Conservation (phyloP, 164 flowering plant genomes). For the Magnolia sinica region DNA sequence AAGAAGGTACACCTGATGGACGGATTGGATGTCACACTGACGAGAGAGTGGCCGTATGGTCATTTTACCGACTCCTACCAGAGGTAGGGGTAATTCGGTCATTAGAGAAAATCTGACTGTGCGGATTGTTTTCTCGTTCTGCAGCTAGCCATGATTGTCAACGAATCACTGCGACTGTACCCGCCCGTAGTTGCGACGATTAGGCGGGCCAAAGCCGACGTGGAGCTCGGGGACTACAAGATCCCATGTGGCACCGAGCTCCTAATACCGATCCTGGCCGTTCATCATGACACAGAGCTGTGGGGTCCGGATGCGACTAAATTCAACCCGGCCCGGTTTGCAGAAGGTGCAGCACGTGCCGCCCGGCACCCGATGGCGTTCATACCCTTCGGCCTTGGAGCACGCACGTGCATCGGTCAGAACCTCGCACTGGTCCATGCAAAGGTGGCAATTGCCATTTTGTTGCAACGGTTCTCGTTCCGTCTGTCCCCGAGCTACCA, state of each 20-base stretch:
- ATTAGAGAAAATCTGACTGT: neutral
- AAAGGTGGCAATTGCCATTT: slow-evolving; percentile 58
- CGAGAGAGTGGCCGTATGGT: no score
- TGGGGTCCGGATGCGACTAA: slow-evolving; percentile 87
- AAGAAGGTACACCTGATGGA: no score
- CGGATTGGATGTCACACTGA: no score
- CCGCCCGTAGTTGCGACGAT: slow-evolving; percentile 87
- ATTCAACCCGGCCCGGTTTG: slow-evolving; percentile 82
- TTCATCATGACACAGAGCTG: slow-evolving; percentile 76
- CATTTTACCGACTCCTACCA: no score
- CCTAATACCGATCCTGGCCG: slow-evolving; percentile 81
- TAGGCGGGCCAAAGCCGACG: slow-evolving; percentile 72
- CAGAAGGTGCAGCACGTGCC: slow-evolving; percentile 72
- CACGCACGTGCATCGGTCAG: slow-evolving; percentile 84
- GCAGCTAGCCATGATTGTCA: slow-evolving; percentile 87
- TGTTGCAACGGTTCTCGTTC: slow-evolving; percentile 68
- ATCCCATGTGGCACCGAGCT: slow-evolving; percentile 85
- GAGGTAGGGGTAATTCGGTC: no score
- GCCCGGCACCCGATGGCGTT: slow-evolving; percentile 80
- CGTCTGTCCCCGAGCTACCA: slow-evolving; percentile 56
- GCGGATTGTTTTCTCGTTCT: slow-evolving; percentile 1
- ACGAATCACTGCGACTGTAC: slow-evolving; percentile 79
- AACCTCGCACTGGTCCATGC: slow-evolving; percentile 80
- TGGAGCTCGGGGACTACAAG: slow-evolving; percentile 61
- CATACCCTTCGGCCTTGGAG: slow-evolving; percentile 92